These are phyloP conservation scores for Pyricularia grisea DNA, from an alignment of 2,329 filamentous ascomycete species.

Conservation along the genomic window DNA sequence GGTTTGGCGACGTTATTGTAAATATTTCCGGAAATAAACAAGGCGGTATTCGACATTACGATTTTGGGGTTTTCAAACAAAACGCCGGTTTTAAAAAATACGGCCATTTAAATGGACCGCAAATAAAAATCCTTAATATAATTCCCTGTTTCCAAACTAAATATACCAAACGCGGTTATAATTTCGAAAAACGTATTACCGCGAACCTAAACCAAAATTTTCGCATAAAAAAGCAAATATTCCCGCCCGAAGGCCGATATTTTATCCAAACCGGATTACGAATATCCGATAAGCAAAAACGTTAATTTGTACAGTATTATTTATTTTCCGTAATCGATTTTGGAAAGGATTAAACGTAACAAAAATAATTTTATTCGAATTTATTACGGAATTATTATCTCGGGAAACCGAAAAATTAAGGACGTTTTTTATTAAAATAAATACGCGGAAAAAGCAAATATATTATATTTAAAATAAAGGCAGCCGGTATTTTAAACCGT, in stretches of 20 bases:
- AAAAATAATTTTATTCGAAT: too few species aligned
- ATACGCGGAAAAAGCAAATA: conserved; percentile 13
- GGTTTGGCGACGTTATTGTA: too few species aligned
- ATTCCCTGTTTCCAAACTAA: background rate
- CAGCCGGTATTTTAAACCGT: too few species aligned
- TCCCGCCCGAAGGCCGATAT: background rate
- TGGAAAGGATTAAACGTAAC: too few species aligned
- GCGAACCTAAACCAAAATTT: background rate
- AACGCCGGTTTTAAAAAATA: background rate
- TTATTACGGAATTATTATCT: too few species aligned
- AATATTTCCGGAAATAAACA: background rate
- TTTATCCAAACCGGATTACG: too few species aligned
- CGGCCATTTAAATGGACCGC: background rate
- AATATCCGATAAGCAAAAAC: too few species aligned
- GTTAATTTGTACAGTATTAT: too few species aligned
- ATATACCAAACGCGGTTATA: background rate
- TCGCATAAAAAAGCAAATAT: background rate
- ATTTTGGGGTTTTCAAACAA: background rate
- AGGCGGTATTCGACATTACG: background rate
- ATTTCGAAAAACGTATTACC: background rate
- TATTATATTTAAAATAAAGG: too few species aligned
- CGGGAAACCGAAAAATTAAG: background rate
- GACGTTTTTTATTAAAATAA: background rate
- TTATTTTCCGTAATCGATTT: too few species aligned
- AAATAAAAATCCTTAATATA: background rate